Conservation (phyloP, 768 basidiomycete species). For the Lactifluus volemus region DNA sequence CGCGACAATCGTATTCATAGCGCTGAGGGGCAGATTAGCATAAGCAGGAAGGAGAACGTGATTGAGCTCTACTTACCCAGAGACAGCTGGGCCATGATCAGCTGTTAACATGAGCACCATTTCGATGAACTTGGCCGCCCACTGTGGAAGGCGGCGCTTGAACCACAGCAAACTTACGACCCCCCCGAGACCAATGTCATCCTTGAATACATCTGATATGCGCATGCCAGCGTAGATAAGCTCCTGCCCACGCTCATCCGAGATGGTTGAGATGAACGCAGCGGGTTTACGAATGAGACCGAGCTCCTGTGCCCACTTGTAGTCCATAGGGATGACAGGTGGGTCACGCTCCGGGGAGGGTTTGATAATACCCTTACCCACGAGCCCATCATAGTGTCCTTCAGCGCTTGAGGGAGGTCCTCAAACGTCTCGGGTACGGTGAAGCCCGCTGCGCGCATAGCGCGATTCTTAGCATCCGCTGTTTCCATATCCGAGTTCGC, state of each 20-base stretch:
- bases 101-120: conserved; percentile 99
- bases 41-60: background rate
- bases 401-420: conserved; percentile 80
- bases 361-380: conserved; percentile 55
- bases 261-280: conserved; percentile 98
- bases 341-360: conserved; percentile 77
- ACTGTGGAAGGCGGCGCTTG: conserved; percentile 86
- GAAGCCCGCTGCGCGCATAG: conserved; percentile 92
- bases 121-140: conserved; percentile 98
- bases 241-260: conserved; percentile 98
- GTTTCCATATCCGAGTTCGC: conserved; percentile 98
- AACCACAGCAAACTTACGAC: conserved; percentile 96
- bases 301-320: conserved; percentile 99
- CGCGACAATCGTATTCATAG: conserved; percentile 99
- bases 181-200: conserved; percentile 93
- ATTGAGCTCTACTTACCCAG: conserved; percentile 36
- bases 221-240: conserved; percentile 98
- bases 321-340: conserved; percentile 99
- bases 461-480: conserved; percentile 94
- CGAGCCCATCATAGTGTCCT: conserved; percentile 81
- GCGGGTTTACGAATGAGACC: conserved; percentile 98
- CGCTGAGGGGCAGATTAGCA: conserved; percentile 32
- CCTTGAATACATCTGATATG: conserved; percentile 98
- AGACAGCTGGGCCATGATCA: conserved; percentile 97
- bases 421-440: conserved; percentile 98